These are phyloP conservation scores for Mycena venus DNA, from an alignment of 768 basidiomycete species.

Conservation along the genomic window DNA sequence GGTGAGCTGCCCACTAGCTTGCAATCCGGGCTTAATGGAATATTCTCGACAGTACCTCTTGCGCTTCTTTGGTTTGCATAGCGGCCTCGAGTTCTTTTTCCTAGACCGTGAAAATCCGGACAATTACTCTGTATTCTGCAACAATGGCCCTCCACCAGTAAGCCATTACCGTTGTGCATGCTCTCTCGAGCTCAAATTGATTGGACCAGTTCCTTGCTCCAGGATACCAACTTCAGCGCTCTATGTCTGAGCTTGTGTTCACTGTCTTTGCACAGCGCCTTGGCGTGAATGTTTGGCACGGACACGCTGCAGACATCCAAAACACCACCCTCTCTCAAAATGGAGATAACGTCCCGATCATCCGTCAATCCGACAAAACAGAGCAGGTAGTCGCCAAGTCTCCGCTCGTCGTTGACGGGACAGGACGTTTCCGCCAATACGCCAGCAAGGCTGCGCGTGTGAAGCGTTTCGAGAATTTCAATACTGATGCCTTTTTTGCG, in stretches of 20 bases:
- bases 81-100: slow-evolving; percentile 27
- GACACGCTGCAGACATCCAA: slow-evolving; percentile 25
- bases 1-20: not conserved
- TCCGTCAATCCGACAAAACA: slow-evolving; percentile 17
- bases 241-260: slow-evolving; percentile 30
- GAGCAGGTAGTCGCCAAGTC: slow-evolving; percentile 17
- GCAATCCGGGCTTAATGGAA: not conserved
- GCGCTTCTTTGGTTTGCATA: slow-evolving; percentile 26
- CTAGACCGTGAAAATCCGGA: slow-evolving; percentile 26
- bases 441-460: slow-evolving; percentile 19
- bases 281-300: slow-evolving; percentile 30
- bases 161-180: not conserved
- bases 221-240: slow-evolving; percentile 26
- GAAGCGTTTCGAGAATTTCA: slow-evolving; percentile 27
- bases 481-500: slow-evolving; percentile 31
- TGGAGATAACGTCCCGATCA: slow-evolving; percentile 8
- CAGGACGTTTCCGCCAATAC: slow-evolving; percentile 30
- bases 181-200: not conserved
- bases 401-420: slow-evolving; percentile 25
- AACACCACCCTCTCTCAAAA: slow-evolving; percentile 12
- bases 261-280: slow-evolving; percentile 29
- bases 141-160: slow-evolving; percentile 30
- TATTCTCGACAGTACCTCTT: slow-evolving; percentile 6
- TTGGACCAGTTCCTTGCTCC: slow-evolving; percentile 11
- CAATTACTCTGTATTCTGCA: slow-evolving; percentile 23